These are phyloP conservation scores for Catharanthus roseus DNA, from an alignment of 257 asterid genomes.

Conservation along the genomic window DNA sequence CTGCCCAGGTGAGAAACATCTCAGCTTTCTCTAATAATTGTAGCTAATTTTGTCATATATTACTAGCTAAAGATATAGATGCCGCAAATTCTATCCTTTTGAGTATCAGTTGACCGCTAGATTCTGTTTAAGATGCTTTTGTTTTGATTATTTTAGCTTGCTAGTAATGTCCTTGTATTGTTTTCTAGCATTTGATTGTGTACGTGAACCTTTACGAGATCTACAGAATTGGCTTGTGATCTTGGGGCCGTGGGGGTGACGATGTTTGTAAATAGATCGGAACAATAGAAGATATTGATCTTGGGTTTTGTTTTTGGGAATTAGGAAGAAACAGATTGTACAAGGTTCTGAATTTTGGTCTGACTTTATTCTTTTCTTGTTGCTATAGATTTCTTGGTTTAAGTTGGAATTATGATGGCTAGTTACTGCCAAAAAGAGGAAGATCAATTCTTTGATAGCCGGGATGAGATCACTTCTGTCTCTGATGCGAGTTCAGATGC, in stretches of 20 bases:
- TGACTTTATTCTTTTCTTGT: background rate
- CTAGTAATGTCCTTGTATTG: background rate
- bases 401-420: slow-evolving; percentile 29
- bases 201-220: background rate
- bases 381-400: background rate
- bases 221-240: slow-evolving; percentile 1
- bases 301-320: background rate
- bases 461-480: slow-evolving; percentile 40
- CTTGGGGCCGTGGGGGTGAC: background rate
- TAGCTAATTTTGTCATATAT: background rate
- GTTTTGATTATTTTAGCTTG: background rate
- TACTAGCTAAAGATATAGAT: background rate
- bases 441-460: slow-evolving; percentile 60
- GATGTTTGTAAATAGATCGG: background rate
- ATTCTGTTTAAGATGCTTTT: background rate
- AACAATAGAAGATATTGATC: background rate
- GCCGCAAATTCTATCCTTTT: background rate
- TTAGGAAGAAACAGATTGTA: background rate
- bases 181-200: background rate
- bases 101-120: background rate
- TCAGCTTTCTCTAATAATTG: slow-evolving; percentile 1
- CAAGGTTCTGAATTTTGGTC: background rate
- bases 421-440: slow-evolving; percentile 34
- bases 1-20: slow-evolving; percentile 34
- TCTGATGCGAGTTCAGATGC: slow-evolving; percentile 49